Conservation (phyloP, 2,329 filamentous ascomycete genomes). For the Balansia obtecta region DNA sequence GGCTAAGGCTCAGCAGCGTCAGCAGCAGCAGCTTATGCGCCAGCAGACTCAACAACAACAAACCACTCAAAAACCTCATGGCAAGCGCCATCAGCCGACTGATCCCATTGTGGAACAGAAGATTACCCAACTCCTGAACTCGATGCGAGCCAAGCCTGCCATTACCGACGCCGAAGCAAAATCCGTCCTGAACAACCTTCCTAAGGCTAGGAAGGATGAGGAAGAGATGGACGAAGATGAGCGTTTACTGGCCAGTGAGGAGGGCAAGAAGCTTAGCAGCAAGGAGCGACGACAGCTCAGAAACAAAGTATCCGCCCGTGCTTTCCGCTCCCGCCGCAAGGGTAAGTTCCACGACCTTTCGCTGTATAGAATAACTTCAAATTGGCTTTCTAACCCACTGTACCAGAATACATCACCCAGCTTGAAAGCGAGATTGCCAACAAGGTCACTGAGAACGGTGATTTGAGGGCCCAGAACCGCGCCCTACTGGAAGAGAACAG, state of each 20-base stretch:
- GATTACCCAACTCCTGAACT: constrained; percentile 83
- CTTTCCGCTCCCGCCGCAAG: constrained; percentile 96
- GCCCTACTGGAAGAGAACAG: constrained; percentile 77
- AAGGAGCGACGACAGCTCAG: constrained; percentile 94
- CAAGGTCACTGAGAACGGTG: constrained; percentile 73
- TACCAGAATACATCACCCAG: constrained; percentile 84
- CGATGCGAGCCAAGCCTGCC: constrained; percentile 68
- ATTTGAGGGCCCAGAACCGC: constrained; percentile 69
- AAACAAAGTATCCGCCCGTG: constrained; percentile 96
- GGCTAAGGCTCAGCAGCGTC: constrained; percentile 58
- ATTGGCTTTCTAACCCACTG: too few relatives aligned
- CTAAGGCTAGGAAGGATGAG: constrained; percentile 78
- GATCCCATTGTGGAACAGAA: constrained; percentile 79
- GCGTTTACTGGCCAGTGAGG: constrained; percentile 83
- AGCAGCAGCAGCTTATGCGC: constrained; percentile 42
- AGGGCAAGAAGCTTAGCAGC: constrained; percentile 97
- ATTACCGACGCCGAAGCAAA: constrained; percentile 30
- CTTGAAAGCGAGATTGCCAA: constrained; percentile 79
- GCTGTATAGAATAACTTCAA: too few relatives aligned
- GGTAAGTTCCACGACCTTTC: constrained; percentile 43
- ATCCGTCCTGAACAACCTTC: constrained; percentile 52
- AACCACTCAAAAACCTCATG: constrained; percentile 34
- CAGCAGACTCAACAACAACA: constrained; percentile 37
- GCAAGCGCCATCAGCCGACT: constrained; percentile 38
- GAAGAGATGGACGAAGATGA: constrained; percentile 99